A percentile compares a stretch with the other conserved stretches of the same genome.
Conservation (phyloP, 192 early-diverging fungal genomes). For the Coemansia sp. region DNA sequence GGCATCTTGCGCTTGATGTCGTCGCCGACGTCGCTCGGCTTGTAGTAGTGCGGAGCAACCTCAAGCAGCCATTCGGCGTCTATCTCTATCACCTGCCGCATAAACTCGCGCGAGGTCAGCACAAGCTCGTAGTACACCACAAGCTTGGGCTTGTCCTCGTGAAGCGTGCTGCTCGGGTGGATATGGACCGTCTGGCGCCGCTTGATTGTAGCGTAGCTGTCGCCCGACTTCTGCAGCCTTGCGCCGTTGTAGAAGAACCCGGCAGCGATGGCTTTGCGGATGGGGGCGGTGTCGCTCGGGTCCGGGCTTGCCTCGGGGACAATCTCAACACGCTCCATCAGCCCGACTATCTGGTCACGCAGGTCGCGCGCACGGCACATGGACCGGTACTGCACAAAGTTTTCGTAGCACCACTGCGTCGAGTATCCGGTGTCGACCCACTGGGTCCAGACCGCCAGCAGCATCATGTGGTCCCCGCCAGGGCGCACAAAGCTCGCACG, state of each 20-base stretch:
- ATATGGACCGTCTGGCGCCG: conserved; percentile 87
- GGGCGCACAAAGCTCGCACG: conserved; percentile 84
- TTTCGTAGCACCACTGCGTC: conserved; percentile 95
- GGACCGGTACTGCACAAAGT: conserved; percentile 91
- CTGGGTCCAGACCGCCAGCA: conserved; percentile 91
- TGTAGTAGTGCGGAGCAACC: conserved; percentile 90
- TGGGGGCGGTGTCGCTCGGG: conserved; percentile 78
- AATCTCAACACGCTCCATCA: conserved; percentile 93
- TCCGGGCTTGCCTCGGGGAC: conserved; percentile 79
- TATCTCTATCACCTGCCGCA: conserved; percentile 93
- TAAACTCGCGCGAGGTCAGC: conserved; percentile 91
- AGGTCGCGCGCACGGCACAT: conserved; percentile 89
- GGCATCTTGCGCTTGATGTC: conserved; percentile 54
- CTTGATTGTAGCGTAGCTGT: conserved; percentile 90
- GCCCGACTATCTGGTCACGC: conserved; percentile 86
- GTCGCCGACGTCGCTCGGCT: conserved; percentile 72
- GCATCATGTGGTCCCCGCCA: conserved; percentile 91
- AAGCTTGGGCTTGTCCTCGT: conserved; percentile 81
- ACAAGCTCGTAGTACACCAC: conserved; percentile 93
- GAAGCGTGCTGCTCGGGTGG: conserved; percentile 84
- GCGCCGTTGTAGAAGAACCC: conserved; percentile 98
- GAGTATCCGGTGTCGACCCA: conserved; percentile 89
- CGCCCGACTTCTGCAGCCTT: conserved; percentile 79
- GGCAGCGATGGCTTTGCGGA: conserved; percentile 89
- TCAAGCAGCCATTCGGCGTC: conserved; percentile 78